Conservation (phyloP, 331 rosid genomes). For the Stylosanthes scabra region DNA sequence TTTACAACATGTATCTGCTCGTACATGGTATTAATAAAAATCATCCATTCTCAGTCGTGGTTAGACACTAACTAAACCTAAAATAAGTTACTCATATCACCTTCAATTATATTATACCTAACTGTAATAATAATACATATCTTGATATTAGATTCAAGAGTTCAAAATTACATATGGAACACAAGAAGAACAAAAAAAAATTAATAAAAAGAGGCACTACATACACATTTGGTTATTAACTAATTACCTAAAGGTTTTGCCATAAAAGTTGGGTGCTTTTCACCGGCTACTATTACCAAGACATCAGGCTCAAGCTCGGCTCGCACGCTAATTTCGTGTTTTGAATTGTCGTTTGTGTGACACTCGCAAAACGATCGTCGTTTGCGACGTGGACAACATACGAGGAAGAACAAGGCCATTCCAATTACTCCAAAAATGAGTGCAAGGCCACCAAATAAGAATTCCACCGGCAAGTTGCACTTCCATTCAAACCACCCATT, state of each 20-base stretch:
- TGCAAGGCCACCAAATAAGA: slow-evolving; percentile 38
- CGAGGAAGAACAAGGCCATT: slow-evolving; percentile 16
- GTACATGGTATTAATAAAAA: no score
- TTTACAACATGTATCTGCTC: no score
- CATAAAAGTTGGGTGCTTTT: slow-evolving; percentile 42
- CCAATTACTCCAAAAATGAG: slow-evolving; percentile 37
- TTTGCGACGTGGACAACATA: slow-evolving; percentile 25
- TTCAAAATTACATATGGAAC: not conserved
- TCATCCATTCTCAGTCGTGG: no score
- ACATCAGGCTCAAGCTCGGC: slow-evolving; percentile 13
- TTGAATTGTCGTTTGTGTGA: not conserved
- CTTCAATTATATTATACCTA: not conserved
- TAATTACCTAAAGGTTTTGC: slow-evolving; percentile 30
- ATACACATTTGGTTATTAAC: not conserved
- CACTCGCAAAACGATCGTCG: not conserved
- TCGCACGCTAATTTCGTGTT: not conserved
- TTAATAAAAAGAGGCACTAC: not conserved
- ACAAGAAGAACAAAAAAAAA: not conserved
- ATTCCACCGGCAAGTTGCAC: slow-evolving; percentile 36
- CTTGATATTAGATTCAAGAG: not conserved
- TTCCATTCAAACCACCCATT: slow-evolving; percentile 15
- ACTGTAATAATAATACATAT: not conserved
- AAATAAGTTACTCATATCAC: no score
- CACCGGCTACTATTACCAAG: slow-evolving; percentile 45
- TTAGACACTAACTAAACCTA: no score